phyloP scores from a whole-genome alignment of 345 rosid genomes.

The rapeseed (Brassica napus) region DNA sequence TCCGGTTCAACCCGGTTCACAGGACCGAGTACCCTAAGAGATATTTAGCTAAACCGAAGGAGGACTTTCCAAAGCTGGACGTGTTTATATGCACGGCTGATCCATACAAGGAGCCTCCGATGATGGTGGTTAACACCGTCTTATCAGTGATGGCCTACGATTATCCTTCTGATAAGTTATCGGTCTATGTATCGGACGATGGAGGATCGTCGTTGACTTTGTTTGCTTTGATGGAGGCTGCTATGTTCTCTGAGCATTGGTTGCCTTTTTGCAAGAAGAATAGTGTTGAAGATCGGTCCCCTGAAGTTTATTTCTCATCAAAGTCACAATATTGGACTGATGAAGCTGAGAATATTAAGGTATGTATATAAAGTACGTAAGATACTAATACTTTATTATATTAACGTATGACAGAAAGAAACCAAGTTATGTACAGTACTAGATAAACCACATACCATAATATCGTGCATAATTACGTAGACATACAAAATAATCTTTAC shows the following conservation, averaged over 20 bases:
- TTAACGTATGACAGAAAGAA: background rate
- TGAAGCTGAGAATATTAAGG: constrained; percentile 55
- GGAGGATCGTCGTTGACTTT: constrained; percentile 76
- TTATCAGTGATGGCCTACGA: constrained; percentile 79
- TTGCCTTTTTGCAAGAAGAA: constrained; percentile 63
- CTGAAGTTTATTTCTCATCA: constrained; percentile 57
- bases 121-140: constrained; percentile 65
- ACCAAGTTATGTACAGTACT: background rate
- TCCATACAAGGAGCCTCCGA: constrained; percentile 85
- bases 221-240: constrained; percentile 76
- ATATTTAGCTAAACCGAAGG: constrained; percentile 37
- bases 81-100: constrained; percentile 89
- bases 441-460: background rate
- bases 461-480: background rate
- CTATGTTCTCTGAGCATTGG: constrained; percentile 69
- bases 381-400: background rate
- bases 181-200: constrained; percentile 80
- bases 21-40: constrained; percentile 53
- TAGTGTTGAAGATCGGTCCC: constrained; percentile 52
- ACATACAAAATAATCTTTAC: constrained; percentile 1
- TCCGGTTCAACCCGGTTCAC: constrained; percentile 46
- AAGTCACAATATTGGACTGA: constrained; percentile 7
- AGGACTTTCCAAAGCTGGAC: constrained; percentile 57
- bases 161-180: constrained; percentile 67
- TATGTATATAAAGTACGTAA: constrained; percentile 4